Base-by-base conservation (phyloP, 2,329 filamentous ascomycete genomes). In the Knufia fluminis region DNA sequence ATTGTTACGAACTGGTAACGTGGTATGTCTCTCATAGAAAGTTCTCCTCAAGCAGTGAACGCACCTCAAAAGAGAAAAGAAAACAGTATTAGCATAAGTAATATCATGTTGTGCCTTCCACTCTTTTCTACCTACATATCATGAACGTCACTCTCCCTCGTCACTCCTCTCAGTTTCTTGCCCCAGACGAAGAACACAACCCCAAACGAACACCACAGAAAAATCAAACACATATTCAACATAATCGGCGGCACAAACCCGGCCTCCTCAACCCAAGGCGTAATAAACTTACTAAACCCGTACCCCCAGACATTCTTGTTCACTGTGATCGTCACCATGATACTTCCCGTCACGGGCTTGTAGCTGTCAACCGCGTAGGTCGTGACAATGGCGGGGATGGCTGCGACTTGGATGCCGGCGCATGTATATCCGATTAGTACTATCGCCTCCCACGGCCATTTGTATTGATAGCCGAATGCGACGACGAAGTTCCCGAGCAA, bases 251-350 rank as follows among this genome's bases (percentile, higher is more conserved):
- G 64, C 16, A 80, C 68, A 56, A 75, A 79, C 26, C 77, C 76
- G 33, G 51, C 61, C 54, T 70, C 61, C 19, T 65, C 64, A 10
- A 69, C 67, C 76, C 76, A 80, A 0, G 67, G 64, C 1, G 73
- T 77, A 51, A 78, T 73, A 54, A 77, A 78, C 48, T 77, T 74
- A 44, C 66, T 66, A 55, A 81, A 76, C 0, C 78, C 77, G 59
- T 80, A 82, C 1, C 79, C 78, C 76, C 77, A 80, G 0, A 81
- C 48, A 51, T 82, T 82, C 66, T 82, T 82, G 58, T 80, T 79
- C 40, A 82, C 77, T 46, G 78, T 82, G 54, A 80, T 75, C 6
- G 73, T 68, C 0, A 82, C 78, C 60, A 82, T 78, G 42, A 82
- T 65, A 2, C 70, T 72, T 2, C 79, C 78, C 0, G 78, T 72